Base-by-base conservation (phyloP, 2,329 filamentous ascomycete genomes). In the Chaetomiaceae sp. region DNA sequence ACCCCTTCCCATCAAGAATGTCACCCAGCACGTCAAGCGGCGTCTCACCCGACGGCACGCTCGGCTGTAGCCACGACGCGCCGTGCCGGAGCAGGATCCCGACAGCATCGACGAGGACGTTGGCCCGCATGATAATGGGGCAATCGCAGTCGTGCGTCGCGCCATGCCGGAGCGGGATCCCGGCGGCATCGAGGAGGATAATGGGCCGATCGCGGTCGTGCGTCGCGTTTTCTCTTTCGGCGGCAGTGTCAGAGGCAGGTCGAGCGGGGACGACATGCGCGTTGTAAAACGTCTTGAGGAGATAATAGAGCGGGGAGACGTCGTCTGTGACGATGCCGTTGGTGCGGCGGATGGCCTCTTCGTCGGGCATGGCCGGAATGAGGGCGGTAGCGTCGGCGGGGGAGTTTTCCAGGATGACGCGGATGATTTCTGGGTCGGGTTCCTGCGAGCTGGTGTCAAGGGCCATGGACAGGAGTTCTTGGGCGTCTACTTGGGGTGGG, bases 261-360 rank as follows among this genome's bases (percentile, higher is more conserved):
- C n/a, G n/a, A n/a, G n/a, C 4, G 10, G 33, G 19, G 25, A 21
- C 33, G 19, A 44, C n/a, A 19, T 44, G 48, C 2, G 17, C 35
- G 16, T 39, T 40, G n/a, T n/a, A 33, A 12, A 44, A 50, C 25
- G 40, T 50, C 19, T 44, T 50, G n/a, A 44, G 41, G 5, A 50
- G 25, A 20, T 50, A 50, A 13, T 44, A 34, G 13, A 50, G 25
- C 25, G 40, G 48, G 4, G 40, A 5, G 2, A 44, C 34, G 14
- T 34, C 17, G 10, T 34, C 41, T 6, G 9, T 25, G 33, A 44
- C 7, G 25, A 21, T n/a, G n/a, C n/a, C n/a, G n/a, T n/a, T n/a
- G n/a, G n/a, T n/a, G n/a, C n/a, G n/a, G n/a, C n/a, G n/a, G n/a
- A n/a, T n/a, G n/a, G n/a, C n/a, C n/a, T n/a, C n/a, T n/a, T n/a